These are phyloP conservation scores for Blastocystis sp. DNA, from an alignment of 352 stramenopile species.

Conservation along the genomic window DNA sequence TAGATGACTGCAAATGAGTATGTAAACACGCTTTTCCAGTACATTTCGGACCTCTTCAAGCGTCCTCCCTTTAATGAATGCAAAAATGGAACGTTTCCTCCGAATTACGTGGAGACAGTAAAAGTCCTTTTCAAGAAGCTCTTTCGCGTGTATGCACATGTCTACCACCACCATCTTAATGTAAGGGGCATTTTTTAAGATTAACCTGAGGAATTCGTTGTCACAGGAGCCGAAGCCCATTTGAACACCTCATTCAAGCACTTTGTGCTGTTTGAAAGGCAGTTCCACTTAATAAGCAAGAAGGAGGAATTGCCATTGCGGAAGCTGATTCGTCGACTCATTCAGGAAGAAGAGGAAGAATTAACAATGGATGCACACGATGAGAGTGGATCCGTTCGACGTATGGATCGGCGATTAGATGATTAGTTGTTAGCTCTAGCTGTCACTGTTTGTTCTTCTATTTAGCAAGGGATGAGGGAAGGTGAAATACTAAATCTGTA, in stretches of 20 bases:
- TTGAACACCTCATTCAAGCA: slow-evolving; percentile 97
- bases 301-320: slow-evolving; percentile 88
- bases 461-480: too few species aligned
- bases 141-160: slow-evolving; percentile 92
- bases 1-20: slow-evolving; percentile 65
- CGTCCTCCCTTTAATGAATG: slow-evolving; percentile 64
- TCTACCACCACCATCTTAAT: slow-evolving; percentile 90
- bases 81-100: slow-evolving; percentile 74
- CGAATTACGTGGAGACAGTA: slow-evolving; percentile 79
- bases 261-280: slow-evolving; percentile 92
- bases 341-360: slow-evolving; percentile 52
- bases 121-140: slow-evolving; percentile 89
- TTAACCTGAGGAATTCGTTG: slow-evolving; percentile 78
- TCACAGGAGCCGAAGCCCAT: slow-evolving; percentile 88
- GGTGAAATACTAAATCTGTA: too few species aligned
- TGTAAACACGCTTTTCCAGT: slow-evolving; percentile 60
- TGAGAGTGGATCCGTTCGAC: neutral
- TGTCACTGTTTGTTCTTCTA: too few species aligned
- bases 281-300: slow-evolving; percentile 88
- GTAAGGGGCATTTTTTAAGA: neutral
- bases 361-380: slow-evolving; percentile 68
- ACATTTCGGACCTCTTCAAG: slow-evolving; percentile 65
- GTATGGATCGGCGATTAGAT: neutral
- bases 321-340: slow-evolving; percentile 87
- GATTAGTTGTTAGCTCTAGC: slow-evolving; percentile 37